Percentiles rank a stretch among this genome's conserved stretches.
phyloP scores from a whole-genome alignment of 2,329 filamentous ascomycete species.

The Esteya vermicola region DNA sequence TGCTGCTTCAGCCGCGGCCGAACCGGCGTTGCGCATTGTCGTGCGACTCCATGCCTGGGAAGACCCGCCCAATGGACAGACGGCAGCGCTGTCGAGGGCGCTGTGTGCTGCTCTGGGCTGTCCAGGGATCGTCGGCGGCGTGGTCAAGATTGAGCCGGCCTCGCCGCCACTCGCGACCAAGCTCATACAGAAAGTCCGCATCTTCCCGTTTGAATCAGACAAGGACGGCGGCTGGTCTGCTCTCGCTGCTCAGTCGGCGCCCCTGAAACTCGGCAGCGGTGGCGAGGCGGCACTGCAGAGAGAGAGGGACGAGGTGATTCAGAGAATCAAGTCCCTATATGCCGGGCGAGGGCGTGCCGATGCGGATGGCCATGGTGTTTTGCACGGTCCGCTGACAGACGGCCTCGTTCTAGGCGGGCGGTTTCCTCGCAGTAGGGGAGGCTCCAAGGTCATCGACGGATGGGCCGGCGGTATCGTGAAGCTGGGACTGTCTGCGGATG shows the following conservation, averaged over 20 bases:
- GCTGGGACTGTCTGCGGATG: constrained; percentile 38
- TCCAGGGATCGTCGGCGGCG: constrained; percentile 63
- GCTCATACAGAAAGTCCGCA: constrained; percentile 43
- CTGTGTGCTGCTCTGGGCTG: constrained; percentile 63
- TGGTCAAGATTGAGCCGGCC: constrained; percentile 77
- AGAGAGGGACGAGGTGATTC: constrained; percentile 63
- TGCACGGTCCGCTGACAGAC: constrained; percentile 79
- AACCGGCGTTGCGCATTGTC: constrained; percentile 53
- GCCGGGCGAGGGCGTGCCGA: constrained; percentile 30
- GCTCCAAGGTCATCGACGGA: too few species aligned
- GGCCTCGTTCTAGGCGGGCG: constrained; percentile 70
- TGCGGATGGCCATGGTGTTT: constrained; percentile 36
- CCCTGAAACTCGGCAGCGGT: constrained; percentile 74
- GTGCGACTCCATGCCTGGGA: constrained; percentile 69
- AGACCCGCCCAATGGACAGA: constrained; percentile 69
- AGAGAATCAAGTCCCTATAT: constrained; percentile 60
- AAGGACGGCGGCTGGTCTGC: too few species aligned
- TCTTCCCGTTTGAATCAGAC: constrained; percentile 60
- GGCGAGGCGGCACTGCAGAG: constrained; percentile 73
- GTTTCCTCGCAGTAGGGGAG: too few species aligned
- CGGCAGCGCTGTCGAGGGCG: constrained; percentile 62
- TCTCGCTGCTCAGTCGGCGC: constrained; percentile 37
- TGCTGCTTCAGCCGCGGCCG: constrained; percentile 17
- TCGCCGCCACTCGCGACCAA: constrained; percentile 50
- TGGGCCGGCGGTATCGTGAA: constrained; percentile 79